Evolutionary conservation across 2,329 filamentous ascomycete species (phyloP), one percentile per base, ranked within the genome.

Genomic region (Tricladium varicosporioides): DNA sequence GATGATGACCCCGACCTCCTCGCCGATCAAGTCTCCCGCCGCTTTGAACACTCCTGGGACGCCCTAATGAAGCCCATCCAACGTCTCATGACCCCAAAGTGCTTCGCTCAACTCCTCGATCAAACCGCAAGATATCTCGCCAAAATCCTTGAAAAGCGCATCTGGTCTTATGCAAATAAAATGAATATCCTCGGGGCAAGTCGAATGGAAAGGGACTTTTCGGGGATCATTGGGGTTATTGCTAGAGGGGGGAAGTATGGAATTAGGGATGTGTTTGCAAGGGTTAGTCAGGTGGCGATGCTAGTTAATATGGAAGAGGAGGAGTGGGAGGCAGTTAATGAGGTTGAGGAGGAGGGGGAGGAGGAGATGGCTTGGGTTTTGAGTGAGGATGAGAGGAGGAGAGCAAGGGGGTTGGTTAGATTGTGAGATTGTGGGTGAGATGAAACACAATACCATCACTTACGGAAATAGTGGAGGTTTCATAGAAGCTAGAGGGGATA

Each of bases 251-350:
- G 80, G 3, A 85, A 89, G 67, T 97, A 96, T 70, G 83, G 83
- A 1, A 81, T 94, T 36, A 79, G 91, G 32, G 92, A 96, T 68
- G 74, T 82, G 2, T 96, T 97, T 75, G 79, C 81, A 27, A 84
- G 86, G 67, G 89, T 89, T 57, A 80, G 81, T 58, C 91, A 97
- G 78, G 87, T 96, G 66, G 84, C 89, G 56, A 84, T 95, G 78
- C 84, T 96, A 14, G 86, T 93, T 70, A 93, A 92, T 65, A 95
- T 97, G 91, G 92, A 97, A 70, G 90, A 94, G 33, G 92, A 97
- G 57, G 93, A 97, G 73, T 96, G 92, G 89, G 89, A 93, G 48
- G 91, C 94, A 72, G 73, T 92, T 43, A 73, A 78, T 32, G 79
- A 76, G 36, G 74, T 73, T 33, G 70, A 74, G 72, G 59, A 70